Base-by-base conservation (phyloP, 2,329 filamentous ascomycete species). In the Venturia nashicola region DNA sequence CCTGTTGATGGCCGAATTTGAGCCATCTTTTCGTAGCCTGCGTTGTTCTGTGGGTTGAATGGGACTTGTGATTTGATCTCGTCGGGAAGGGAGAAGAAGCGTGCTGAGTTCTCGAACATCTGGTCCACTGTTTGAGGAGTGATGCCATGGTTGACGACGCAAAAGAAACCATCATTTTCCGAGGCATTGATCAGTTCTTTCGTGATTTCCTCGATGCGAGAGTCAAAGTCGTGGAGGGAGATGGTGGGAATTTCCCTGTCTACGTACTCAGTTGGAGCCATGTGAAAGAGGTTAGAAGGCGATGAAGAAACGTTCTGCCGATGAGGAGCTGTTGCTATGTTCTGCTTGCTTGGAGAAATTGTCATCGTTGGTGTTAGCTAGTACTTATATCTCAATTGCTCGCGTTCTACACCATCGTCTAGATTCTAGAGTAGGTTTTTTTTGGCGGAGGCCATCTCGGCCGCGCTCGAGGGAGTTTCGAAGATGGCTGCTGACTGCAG, bases 141-240 rank as follows among this genome's bases (percentile, higher is more conserved):
- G 66, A 86, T 80, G n/a, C 78, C 81, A 66, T 85, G 83, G 68
- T 84, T 76, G 18, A 79, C 71, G 1, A 86, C 68, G 42, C 78
- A 80, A 73, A 86, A 86, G 76, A 86, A 85, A n/a, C 83, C 83
- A 62, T 80, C 79, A 8, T 80, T 80, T 67, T 85, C 82, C 1
- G 83, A 81, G 0, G 83, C 83, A 12, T 76, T 67, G 64, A 81
- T 73, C 2, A 86, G 76, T 66, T 84, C 71, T 0, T 70, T 62
- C 0, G 82, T 82, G 67, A 86, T 85, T 48, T 78, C 72, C 65
- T 82, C 77, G 68, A 83, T 78, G 61, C 83, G 79, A 5, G 71
- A 67, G 36, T 79, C 75, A 68, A 84, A 85, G 71, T 84, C 72
- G 51, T 70, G 75, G 3, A 86, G 75, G 0, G 83, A 85, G 70